A percentile compares a stretch with the other conserved stretches of the same genome.
These are phyloP conservation scores for Hyphopichia pseudoburtonii DNA, from an alignment of 1,139 yeast genomes.

Conservation along the genomic window DNA sequence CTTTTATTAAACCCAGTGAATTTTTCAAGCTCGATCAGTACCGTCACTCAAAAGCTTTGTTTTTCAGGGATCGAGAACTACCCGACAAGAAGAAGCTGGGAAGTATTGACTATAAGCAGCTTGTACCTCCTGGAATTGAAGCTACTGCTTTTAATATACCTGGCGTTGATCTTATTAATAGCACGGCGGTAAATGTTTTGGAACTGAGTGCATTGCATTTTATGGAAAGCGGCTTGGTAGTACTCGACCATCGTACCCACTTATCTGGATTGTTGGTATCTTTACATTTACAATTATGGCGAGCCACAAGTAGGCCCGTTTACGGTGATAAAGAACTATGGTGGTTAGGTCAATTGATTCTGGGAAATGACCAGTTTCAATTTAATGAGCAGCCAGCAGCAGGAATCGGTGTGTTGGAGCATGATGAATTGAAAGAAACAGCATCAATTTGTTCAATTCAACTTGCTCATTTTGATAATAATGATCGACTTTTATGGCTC, in stretches of 20 bases:
- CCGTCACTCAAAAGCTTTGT: constrained; percentile 29
- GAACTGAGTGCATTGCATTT: constrained; percentile 24
- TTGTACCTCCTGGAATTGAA: constrained; percentile 1
- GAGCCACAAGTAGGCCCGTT: constrained; percentile 20
- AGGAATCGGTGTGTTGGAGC: constrained; percentile 25
- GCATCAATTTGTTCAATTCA: constrained; percentile 17
- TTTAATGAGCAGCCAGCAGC: constrained; percentile 32
- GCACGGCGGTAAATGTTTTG: constrained; percentile 8
- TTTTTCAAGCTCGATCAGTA: constrained; percentile 34
- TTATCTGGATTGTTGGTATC: constrained; percentile 34
- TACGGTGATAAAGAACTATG: constrained; percentile 47
- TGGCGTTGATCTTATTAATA: background rate
- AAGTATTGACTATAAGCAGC: background rate
- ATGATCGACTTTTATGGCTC: constrained; percentile 12
- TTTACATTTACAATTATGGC: constrained; percentile 29
- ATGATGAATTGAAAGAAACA: constrained; percentile 1
- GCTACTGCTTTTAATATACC: constrained; percentile 1
- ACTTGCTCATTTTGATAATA: constrained; percentile 18
- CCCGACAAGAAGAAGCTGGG: background rate
- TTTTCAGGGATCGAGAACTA: constrained; percentile 34
- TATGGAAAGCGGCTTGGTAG: constrained; percentile 44
- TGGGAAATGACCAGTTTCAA: constrained; percentile 36
- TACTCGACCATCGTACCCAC: constrained; percentile 32
- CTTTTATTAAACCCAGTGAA: constrained; percentile 34
- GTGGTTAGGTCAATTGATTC: constrained; percentile 39